Evolutionary conservation across 805 yeast species (phyloP), one percentile per base, ranked within the genome.

Genomic region (Candida sonorensis): DNA sequence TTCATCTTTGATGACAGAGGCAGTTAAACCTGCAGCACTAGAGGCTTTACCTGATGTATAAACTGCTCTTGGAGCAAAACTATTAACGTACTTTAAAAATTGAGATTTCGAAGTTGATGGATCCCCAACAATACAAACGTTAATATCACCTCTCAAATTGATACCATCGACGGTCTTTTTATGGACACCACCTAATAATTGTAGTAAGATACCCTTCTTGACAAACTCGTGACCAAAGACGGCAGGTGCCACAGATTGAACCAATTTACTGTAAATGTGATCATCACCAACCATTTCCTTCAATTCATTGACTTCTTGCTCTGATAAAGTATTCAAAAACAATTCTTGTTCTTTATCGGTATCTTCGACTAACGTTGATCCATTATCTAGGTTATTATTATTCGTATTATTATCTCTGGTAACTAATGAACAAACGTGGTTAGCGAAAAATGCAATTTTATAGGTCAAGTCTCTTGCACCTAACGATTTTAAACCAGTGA

Each of bases 11-110:
- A 92, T 94, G 16, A 90, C 98, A 0, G 97, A 95, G 1, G 98
- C 98, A 2, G 98, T 90, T 50, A 90, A 69, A 68, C 98, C 98
- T 7, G 98, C 98, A 5, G 98, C 98, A 3, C 97, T 79, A 0
- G 97, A 88, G 0, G 98, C 97, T 56, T 90, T 90, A 59, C 98
- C 98, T 0, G 97, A 88, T 1, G 98, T 92, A 52, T 92, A 90
- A 21, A 90, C 88, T 2, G 97, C 84, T 50, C 98, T 73, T 19
- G 97, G 97, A 13, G 94, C 75, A 56, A 90, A 86, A 1, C 83
- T 75, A 46, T 87, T 81, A 10, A 92, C 95, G 57, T 92, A 92
- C 59, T 92, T 92, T 54, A 90, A 66, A 53, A 90, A 90, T 58
- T 90, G 98, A 1, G 97, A 88, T 58, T 90, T 90, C 21, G 97